Percentiles rank a stretch among this genome's conserved stretches.
Evolutionary conservation across 352 stramenopile genomes (phyloP).

Genomic region (Peronospora belbahrii): DNA sequence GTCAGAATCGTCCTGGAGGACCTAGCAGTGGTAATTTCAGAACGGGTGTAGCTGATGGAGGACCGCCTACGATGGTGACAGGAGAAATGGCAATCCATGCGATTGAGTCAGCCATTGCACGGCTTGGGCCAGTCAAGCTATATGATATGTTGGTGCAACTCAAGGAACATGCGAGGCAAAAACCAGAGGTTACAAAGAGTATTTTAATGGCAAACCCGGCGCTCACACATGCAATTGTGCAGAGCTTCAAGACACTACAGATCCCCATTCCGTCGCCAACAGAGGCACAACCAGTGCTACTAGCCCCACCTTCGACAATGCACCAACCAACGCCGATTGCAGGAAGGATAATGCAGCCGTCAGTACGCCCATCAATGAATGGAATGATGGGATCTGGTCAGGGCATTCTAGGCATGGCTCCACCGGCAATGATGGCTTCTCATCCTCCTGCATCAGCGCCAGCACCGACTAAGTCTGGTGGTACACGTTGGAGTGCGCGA

Average conservation of each 20-base stretch:
- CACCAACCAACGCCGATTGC: conserved; percentile 25
- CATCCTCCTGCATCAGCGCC: conserved; percentile 16
- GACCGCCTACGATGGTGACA: conserved; percentile 35
- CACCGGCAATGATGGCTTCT: conserved; percentile 22
- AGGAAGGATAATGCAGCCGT: conserved; percentile 31
- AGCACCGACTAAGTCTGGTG: conserved; percentile 35
- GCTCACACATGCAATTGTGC: conserved; percentile 77
- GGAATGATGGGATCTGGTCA: conserved; percentile 23
- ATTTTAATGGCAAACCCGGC: conserved; percentile 70
- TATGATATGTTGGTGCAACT: conserved; percentile 79
- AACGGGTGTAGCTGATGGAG: conserved; percentile 16
- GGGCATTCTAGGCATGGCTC: conserved; percentile 45
- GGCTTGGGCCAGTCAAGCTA: conserved; percentile 64
- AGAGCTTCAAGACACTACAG: conserved; percentile 79
- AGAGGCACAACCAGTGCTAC: conserved; percentile 46
- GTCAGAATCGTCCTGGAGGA: conserved; percentile 14
- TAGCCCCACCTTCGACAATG: conserved; percentile 31
- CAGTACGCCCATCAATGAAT: conserved; percentile 25
- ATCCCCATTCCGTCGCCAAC: conserved; percentile 63
- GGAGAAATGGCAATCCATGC: conserved; percentile 72
- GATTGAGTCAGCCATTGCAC: conserved; percentile 65
- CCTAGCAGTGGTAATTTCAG: conserved; percentile 22
- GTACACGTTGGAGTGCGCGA: conserved; percentile 62
- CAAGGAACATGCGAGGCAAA: conserved; percentile 71
- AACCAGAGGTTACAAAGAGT: conserved; percentile 66